phyloP scores from a whole-genome alignment of 331 rosid species.

The Quercus phellos region DNA sequence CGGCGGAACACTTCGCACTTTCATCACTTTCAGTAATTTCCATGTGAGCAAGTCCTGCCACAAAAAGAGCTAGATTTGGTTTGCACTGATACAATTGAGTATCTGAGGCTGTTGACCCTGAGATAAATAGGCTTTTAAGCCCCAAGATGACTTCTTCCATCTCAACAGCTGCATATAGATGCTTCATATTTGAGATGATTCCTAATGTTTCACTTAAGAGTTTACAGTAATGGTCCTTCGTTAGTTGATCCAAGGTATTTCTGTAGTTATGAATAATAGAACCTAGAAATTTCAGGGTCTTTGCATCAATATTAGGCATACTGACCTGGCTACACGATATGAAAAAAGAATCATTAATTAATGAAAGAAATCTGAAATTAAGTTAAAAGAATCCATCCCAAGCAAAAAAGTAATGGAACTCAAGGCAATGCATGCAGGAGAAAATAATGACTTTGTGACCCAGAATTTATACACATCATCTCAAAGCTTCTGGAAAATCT shows the following conservation, averaged over 20 bases:
- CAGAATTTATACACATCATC: not conserved
- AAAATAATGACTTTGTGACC: not conserved
- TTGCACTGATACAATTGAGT: constrained; percentile 54
- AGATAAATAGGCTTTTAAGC: constrained; percentile 64
- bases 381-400: not conserved
- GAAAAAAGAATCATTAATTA: constrained; percentile 16
- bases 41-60: constrained; percentile 61
- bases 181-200: constrained; percentile 52
- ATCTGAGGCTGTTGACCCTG: constrained; percentile 48
- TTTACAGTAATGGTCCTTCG: constrained; percentile 46
- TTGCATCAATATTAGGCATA: constrained; percentile 50
- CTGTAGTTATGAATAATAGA: constrained; percentile 42
- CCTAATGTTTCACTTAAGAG: constrained; percentile 70
- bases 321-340: constrained; percentile 40
- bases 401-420: not conserved
- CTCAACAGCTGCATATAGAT: constrained; percentile 46
- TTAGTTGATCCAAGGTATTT: constrained; percentile 38
- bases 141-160: constrained; percentile 58
- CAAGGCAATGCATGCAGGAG: not conserved
- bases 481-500: not conserved
- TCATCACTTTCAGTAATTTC: constrained; percentile 51
- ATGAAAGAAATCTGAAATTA: not conserved
- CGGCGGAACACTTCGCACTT: constrained; percentile 51
- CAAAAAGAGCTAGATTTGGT: constrained; percentile 72
- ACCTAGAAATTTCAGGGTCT: constrained; percentile 61